phyloP scores from a whole-genome alignment of 1,139 yeast genomes.

The Tardiomyces blankii region DNA sequence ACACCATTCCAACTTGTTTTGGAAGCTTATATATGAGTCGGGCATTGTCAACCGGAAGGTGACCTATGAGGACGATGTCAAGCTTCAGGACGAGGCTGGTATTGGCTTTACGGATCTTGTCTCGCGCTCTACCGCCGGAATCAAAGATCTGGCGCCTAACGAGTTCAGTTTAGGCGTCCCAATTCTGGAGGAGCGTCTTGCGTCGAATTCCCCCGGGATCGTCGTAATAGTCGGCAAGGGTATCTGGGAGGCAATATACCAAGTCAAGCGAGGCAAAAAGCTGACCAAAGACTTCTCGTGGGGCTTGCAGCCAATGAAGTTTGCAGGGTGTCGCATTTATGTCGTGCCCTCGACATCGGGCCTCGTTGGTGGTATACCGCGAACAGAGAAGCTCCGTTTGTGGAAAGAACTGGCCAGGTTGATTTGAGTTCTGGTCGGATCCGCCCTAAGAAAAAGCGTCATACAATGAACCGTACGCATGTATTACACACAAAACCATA shows the following conservation, averaged over 20 bases:
- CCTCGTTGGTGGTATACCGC: constrained; percentile 30
- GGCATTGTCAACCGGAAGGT: constrained; percentile 30
- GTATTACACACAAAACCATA: background rate
- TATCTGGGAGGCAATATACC: constrained; percentile 57
- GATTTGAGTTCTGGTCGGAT: background rate
- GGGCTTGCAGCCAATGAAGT: constrained; percentile 36
- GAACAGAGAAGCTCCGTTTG: background rate
- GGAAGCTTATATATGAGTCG: constrained; percentile 53
- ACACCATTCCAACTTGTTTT: constrained; percentile 56
- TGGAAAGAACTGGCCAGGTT: background rate
- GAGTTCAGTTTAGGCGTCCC: constrained; percentile 54
- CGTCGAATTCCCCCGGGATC: constrained; percentile 28
- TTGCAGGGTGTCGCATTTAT: constrained; percentile 28
- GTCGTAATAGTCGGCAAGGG: constrained; percentile 66
- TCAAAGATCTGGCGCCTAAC: constrained; percentile 38
- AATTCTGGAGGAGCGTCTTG: constrained; percentile 37
- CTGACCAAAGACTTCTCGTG: constrained; percentile 29
- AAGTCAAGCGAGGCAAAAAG: constrained; percentile 22
- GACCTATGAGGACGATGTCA: constrained; percentile 33
- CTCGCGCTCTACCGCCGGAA: constrained; percentile 50
- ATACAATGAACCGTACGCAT: no score
- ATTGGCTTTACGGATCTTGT: constrained; percentile 70
- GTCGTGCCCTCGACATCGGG: constrained; percentile 75
- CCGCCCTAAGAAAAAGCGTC: background rate
- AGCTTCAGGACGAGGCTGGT: constrained; percentile 32